These are phyloP conservation scores for Pneumocystis jirovecii DNA, from an alignment of 1,139 yeast species.

Conservation along the genomic window DNA sequence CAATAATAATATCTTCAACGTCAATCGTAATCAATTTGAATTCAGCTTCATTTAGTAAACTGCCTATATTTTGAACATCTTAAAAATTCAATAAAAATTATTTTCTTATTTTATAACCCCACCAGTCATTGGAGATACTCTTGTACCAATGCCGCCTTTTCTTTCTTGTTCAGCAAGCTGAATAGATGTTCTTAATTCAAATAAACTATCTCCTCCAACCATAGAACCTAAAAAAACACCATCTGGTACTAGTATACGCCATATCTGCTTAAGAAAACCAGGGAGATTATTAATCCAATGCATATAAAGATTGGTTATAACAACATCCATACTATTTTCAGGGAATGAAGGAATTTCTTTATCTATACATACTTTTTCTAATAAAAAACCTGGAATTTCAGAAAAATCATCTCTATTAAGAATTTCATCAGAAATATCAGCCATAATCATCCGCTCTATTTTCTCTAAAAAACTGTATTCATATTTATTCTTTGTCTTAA, in stretches of 20 bases:
- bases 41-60: slow-evolving; percentile 57
- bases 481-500: slow-evolving; percentile 26
- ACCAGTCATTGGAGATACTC: slow-evolving; percentile 61
- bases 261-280: slow-evolving; percentile 40
- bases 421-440: slow-evolving; percentile 45
- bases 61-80: slow-evolving; percentile 62
- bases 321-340: slow-evolving; percentile 47
- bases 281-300: slow-evolving; percentile 86
- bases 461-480: slow-evolving; percentile 37
- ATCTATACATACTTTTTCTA: slow-evolving; percentile 43
- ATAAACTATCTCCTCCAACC: slow-evolving; percentile 73
- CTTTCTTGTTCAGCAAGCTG: slow-evolving; percentile 75
- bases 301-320: slow-evolving; percentile 54
- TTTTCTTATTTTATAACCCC: background rate
- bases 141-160: slow-evolving; percentile 62
- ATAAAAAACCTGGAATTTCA: slow-evolving; percentile 26
- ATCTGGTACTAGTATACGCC: slow-evolving; percentile 56
- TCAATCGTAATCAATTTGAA: slow-evolving; percentile 71
- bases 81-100: background rate
- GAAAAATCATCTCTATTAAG: slow-evolving; percentile 35
- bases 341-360: slow-evolving; percentile 35
- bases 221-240: slow-evolving; percentile 74
- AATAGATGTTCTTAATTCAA: slow-evolving; percentile 61
- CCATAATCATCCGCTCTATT: slow-evolving; percentile 46
- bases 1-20: slow-evolving; percentile 68